Evolutionary conservation across 176 grass and related monocot genomes (phyloP).

Genomic region (Carex cristatella): DNA sequence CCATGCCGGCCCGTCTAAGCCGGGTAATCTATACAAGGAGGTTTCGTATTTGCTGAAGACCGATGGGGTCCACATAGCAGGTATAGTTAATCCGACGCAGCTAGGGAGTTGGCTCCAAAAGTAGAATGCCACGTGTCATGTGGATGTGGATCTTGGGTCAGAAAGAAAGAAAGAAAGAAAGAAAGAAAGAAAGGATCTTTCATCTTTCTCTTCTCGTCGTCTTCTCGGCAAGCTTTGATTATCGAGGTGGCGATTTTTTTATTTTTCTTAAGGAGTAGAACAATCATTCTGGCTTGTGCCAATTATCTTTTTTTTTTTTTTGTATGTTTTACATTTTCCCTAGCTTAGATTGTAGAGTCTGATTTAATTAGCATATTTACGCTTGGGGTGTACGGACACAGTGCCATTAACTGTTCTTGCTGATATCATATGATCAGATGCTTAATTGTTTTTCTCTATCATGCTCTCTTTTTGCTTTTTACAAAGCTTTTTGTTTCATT

Average conservation of each 20-base stretch:
- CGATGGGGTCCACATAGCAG: constrained; percentile 48
- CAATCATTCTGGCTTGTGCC: not conserved
- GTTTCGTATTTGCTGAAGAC: constrained; percentile 46
- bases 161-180: not conserved
- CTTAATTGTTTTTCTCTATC: not conserved
- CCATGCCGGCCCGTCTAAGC: constrained; percentile 26
- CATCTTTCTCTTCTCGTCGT: not conserved
- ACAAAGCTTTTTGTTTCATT: not conserved
- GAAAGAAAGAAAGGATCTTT: not conserved
- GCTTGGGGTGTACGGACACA: not conserved
- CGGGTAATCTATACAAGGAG: constrained; percentile 36
- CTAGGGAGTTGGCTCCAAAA: constrained; percentile 68
- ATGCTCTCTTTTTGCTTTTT: not conserved
- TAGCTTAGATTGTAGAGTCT: not conserved
- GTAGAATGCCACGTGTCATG: constrained; percentile 24
- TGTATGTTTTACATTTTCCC: not conserved
- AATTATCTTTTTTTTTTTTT: not conserved
- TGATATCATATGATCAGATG: not conserved
- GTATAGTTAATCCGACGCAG: constrained; percentile 86
- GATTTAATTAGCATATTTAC: not conserved
- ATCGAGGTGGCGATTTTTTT: constrained; percentile 12
- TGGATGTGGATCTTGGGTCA: not conserved
- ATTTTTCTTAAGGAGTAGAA: not conserved
- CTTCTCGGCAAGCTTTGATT: constrained; percentile 3
- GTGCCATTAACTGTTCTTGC: not conserved